These are phyloP conservation scores for Stenogyne calaminthoides DNA, from an alignment of 305 asterid species.

Conservation along the genomic window DNA sequence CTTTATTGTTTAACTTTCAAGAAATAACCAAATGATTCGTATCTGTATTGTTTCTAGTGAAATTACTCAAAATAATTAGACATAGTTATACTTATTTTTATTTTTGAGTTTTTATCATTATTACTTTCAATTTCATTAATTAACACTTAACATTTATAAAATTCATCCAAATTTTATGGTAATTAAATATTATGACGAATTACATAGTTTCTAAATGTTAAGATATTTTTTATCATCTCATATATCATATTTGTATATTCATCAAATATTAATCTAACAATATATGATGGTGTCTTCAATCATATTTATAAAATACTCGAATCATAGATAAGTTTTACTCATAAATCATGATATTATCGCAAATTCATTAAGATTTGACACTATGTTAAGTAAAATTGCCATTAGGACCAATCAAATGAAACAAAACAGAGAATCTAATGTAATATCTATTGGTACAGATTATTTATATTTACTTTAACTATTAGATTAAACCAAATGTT, in stretches of 20 bases:
- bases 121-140: background rate
- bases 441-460: background rate
- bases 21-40: background rate
- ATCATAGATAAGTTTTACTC: background rate
- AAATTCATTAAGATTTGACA: background rate
- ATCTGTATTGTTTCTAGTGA: background rate
- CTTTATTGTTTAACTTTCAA: background rate
- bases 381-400: background rate
- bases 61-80: background rate
- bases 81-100: background rate
- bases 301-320: background rate
- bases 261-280: background rate
- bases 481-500: background rate
- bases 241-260: background rate
- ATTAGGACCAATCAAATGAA: background rate
- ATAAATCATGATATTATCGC: background rate
- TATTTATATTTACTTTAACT: background rate
- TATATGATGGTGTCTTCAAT: background rate
- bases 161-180: background rate
- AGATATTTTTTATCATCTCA: background rate
- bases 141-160: background rate
- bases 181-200: background rate
- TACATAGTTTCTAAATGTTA: background rate
- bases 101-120: background rate
- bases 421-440: background rate